These are phyloP conservation scores for Crucihimalaya himalaica DNA, from an alignment of 345 rosid genomes.

Conservation along the genomic window DNA sequence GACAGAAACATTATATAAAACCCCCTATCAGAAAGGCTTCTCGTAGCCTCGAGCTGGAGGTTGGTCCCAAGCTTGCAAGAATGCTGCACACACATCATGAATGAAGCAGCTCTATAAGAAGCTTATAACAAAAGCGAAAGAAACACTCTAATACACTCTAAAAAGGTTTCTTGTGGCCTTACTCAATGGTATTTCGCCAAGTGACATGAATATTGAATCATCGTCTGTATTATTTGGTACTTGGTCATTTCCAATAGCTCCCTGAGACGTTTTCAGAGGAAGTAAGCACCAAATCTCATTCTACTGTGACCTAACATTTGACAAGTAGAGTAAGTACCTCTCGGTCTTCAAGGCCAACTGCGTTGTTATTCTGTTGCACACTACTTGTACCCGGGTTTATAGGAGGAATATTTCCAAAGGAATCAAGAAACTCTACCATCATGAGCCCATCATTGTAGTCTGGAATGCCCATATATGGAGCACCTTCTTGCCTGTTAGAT, in stretches of 20 bases:
- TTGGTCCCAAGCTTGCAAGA: conserved; percentile 83
- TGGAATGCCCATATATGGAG: conserved; percentile 56
- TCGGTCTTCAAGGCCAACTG: conserved; percentile 60
- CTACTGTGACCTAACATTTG: neutral
- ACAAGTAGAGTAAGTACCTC: conserved; percentile 56
- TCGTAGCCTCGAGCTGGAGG: conserved; percentile 65
- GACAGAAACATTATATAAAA: neutral
- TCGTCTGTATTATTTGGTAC: conserved; percentile 51
- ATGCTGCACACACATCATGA: conserved; percentile 48
- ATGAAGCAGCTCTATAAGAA: neutral
- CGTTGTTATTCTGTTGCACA: conserved; percentile 40
- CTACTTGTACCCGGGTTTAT: conserved; percentile 51
- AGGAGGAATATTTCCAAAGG: conserved; percentile 57
- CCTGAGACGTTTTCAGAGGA: conserved; percentile 25
- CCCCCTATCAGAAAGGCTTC: conserved; percentile 81
- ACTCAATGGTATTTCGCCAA: conserved; percentile 96
- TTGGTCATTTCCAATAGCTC: conserved; percentile 37
- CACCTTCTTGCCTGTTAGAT: conserved; percentile 59
- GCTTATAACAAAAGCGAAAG: neutral
- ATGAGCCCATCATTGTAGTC: conserved; percentile 77
- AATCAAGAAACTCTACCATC: conserved; percentile 73
- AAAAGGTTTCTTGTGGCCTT: conserved; percentile 41
- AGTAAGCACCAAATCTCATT: conserved; percentile 19
- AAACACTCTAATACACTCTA: neutral
- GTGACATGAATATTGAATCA: conserved; percentile 93